Base-by-base conservation (phyloP, 2,329 filamentous ascomycete genomes). In the Huntiella decipiens region DNA sequence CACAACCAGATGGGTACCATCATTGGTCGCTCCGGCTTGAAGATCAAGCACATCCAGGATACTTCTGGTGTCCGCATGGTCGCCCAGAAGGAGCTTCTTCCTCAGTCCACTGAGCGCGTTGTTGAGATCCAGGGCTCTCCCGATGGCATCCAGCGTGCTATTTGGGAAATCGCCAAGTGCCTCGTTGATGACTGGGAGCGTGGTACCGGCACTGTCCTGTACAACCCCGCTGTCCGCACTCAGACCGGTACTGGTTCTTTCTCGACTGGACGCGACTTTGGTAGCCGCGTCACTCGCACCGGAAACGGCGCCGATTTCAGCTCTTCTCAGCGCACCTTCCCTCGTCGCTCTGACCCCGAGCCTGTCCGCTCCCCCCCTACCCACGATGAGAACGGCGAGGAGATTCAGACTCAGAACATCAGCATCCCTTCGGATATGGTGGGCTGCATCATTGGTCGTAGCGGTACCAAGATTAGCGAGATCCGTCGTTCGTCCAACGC, bases 1-100 rank as follows among this genome's bases (percentile, higher is more conserved):
- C 88, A 98, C 69, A 96, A 96, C 63, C 91, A 98, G 66, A 98
- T 98, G 91, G 91, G 91, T 52, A 98, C 91, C 57, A 95, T 98
- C 66, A 98, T 98, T 59, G 91, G 91, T 56, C 79, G 86, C 53
- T 83, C 92, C 62, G 91, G 91, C 50, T 72, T 95, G 54, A 98
- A 96, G 71, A 98, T 98, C 71, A 98, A 98, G 73, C 84, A 95
- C 61, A 98, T 98, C 55, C 91, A 98, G 62, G 91, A 98, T 61
- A 79, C 78, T 28, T 96, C 91, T 4, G 87, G 87, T 53, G 91
- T 96, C 49, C 87, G 91, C 59, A 98, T 98, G 91, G 87, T 98
- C 42, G 91, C 91, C 36, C 91, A 98, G 64, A 98, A 98, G 67
- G 91, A 98, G 58, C 98, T 98, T 91, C 78, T 98, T 5, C 91